These are phyloP conservation scores for Chlorella vulgaris DNA, from an alignment of 139 green algal species.

Conservation along the genomic window DNA sequence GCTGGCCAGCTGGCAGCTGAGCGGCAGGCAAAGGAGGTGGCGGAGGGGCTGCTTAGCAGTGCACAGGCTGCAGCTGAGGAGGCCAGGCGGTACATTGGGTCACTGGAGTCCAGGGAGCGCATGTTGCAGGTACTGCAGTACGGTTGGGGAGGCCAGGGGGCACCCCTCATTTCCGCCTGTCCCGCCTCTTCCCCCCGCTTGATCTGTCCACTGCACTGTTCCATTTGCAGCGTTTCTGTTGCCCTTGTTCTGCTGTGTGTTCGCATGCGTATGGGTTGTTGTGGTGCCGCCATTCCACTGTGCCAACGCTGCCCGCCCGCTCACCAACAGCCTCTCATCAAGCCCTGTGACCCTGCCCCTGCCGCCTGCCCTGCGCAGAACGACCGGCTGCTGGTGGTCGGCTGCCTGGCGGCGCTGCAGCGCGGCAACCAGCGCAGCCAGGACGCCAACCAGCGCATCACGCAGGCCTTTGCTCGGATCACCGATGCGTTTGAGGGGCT, in stretches of 20 bases:
- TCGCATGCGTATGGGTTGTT: background rate
- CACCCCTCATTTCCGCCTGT: too few species aligned
- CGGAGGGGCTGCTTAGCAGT: background rate
- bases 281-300: background rate
- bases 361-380: background rate
- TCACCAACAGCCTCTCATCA: background rate
- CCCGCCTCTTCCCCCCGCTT: too few species aligned
- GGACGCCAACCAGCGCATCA: slow-evolving; percentile 1
- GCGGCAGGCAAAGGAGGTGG: background rate
- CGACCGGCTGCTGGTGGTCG: slow-evolving; percentile 17
- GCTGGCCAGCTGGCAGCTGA: background rate
- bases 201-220: too few species aligned
- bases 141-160: too few species aligned
- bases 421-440: slow-evolving; percentile 7
- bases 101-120: background rate
- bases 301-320: background rate
- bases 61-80: slow-evolving; percentile 2
- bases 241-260: too few species aligned
- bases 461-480: background rate
- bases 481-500: background rate
- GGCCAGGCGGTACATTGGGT: background rate
- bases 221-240: too few species aligned
- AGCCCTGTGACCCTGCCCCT: background rate
- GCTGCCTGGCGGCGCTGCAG: slow-evolving; percentile 27
- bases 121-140: slow-evolving; percentile 17